phyloP scores from a whole-genome alignment of 116 monocot species.

The Zostera marina region DNA sequence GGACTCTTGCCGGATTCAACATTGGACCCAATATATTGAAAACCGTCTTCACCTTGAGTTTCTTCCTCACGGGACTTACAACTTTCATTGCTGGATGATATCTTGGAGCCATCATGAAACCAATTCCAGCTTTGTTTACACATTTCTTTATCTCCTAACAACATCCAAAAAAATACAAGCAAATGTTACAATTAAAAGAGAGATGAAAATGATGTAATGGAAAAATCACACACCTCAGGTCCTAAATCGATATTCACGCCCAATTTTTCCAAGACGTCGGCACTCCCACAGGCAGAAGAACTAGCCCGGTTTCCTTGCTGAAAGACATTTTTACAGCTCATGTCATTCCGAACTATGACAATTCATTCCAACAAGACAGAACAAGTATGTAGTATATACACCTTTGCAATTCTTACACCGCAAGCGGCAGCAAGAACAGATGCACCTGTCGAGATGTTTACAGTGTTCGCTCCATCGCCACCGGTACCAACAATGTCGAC shows the following conservation, averaged over 20 bases:
- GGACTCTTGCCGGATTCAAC: conserved; percentile 81
- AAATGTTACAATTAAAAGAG: neutral
- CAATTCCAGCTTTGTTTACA: conserved; percentile 53
- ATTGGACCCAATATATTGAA: conserved; percentile 98
- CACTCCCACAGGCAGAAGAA: conserved; percentile 95
- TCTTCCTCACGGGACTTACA: conserved; percentile 75
- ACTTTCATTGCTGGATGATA: conserved; percentile 97
- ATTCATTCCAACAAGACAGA: neutral
- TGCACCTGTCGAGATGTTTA: conserved; percentile 94
- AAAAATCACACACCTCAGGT: conserved; percentile 38
- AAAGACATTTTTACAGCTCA: neutral
- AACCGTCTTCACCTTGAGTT: conserved; percentile 88
- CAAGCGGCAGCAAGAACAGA: conserved; percentile 60
- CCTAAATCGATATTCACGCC: conserved; percentile 65
- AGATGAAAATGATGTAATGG: neutral
- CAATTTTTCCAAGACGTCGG: conserved; percentile 85
- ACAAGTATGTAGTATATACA: conserved; percentile 2
- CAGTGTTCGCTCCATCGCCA: conserved; percentile 89
- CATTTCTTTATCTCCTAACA: conserved; percentile 58
- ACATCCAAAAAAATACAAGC: conserved; percentile 1
- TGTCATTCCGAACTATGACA: too few species aligned
- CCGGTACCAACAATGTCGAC: conserved; percentile 98
- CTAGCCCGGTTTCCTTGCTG: conserved; percentile 94
- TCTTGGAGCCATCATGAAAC: conserved; percentile 91
- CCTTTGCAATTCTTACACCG: conserved; percentile 69